Evolutionary conservation across 176 grass and related monocot species (phyloP).

Genomic region (Eleusine coracana): DNA sequence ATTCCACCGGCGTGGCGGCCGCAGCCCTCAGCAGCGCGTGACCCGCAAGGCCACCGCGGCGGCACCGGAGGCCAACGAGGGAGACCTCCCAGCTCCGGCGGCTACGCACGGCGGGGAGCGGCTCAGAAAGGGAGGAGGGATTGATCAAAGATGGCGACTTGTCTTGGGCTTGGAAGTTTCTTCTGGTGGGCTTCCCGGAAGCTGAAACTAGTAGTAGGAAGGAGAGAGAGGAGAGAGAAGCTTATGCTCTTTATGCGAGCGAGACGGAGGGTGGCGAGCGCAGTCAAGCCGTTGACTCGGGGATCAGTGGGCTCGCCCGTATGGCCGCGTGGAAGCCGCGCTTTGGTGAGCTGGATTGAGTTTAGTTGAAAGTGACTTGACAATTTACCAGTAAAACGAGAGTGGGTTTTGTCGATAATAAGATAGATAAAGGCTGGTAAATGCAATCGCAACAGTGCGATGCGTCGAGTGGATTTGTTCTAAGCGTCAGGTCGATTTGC

Average conservation of each 20-base stretch:
- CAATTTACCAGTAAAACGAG: not conserved
- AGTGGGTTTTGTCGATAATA: not conserved
- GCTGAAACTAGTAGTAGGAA: not conserved
- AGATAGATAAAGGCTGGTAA: not conserved
- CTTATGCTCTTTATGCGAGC: not conserved
- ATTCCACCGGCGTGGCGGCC: not conserved
- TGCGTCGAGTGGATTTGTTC: not conserved
- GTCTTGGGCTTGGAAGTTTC: not conserved
- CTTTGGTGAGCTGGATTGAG: not conserved
- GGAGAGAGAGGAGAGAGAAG: not conserved
- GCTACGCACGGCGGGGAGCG: not conserved
- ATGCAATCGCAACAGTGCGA: not conserved
- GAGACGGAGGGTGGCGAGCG: not conserved
- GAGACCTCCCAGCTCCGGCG: not conserved
- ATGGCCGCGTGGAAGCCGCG: not conserved
- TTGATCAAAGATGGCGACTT: constrained; percentile 18
- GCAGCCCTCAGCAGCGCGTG: not conserved
- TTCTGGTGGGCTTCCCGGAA: not conserved
- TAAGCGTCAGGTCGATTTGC: not conserved
- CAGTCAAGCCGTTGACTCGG: constrained; percentile 26
- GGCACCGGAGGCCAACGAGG: not conserved
- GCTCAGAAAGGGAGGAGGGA: not conserved
- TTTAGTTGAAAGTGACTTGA: not conserved
- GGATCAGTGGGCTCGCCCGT: not conserved
- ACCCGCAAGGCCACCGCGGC: not conserved